A percentile compares a stretch with the other conserved stretches of the same genome.
Conservation (phyloP, 495 filamentous ascomycete genomes). For the Aspergillus biplanus region DNA sequence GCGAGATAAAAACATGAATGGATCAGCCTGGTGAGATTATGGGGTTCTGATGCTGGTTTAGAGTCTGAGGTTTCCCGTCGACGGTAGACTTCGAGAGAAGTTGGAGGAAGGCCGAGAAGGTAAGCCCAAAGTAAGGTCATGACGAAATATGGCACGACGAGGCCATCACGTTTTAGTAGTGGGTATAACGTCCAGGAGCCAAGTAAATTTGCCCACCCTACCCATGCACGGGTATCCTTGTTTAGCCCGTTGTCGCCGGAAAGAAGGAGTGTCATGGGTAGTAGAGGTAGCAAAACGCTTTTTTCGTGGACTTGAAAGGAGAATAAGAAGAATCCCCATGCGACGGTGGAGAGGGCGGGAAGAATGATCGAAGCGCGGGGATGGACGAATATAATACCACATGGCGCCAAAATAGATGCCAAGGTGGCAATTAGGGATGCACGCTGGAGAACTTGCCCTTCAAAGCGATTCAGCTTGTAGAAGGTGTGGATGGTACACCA, state of each 20-base stretch:
- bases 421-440: slow-evolving; percentile 76
- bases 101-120: slow-evolving; percentile 82
- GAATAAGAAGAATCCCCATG: slow-evolving; percentile 97
- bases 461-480: slow-evolving; percentile 78
- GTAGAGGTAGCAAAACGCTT: slow-evolving; percentile 84
- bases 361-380: slow-evolving; percentile 78
- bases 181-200: slow-evolving; percentile 95
- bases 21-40: slow-evolving; percentile 62
- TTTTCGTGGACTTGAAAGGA: slow-evolving; percentile 99
- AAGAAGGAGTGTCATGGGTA: slow-evolving; percentile 88
- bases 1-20: slow-evolving; percentile 75
- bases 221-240: slow-evolving; percentile 79
- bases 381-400: slow-evolving; percentile 74
- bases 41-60: slow-evolving; percentile 43
- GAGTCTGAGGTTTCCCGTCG: slow-evolving; percentile 41
- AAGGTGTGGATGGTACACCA: slow-evolving; percentile 93
- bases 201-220: slow-evolving; percentile 89
- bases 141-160: slow-evolving; percentile 82
- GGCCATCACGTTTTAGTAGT: slow-evolving; percentile 79
- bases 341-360: slow-evolving; percentile 74
- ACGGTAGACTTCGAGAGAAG: slow-evolving; percentile 67
- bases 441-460: slow-evolving; percentile 69
- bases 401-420: slow-evolving; percentile 74
- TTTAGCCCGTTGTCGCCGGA: slow-evolving; percentile 75
- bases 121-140: slow-evolving; percentile 88